These are phyloP conservation scores for Chlorella variabilis DNA, from an alignment of 163 green algal species.

Conservation along the genomic window DNA sequence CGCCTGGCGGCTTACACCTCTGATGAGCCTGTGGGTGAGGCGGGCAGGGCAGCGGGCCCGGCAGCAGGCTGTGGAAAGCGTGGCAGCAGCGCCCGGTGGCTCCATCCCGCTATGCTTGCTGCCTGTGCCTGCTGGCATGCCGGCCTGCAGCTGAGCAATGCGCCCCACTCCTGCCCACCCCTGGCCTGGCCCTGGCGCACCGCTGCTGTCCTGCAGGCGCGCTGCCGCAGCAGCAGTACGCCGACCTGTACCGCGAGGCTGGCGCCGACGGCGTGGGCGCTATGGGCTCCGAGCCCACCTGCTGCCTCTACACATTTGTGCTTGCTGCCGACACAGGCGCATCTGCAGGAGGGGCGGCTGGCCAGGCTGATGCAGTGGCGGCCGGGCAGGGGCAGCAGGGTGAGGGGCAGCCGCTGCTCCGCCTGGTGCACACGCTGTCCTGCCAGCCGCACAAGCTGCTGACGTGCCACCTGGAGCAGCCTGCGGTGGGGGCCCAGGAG, in stretches of 20 bases:
- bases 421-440: slow-evolving; percentile 18
- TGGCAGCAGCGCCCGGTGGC: too few relatives aligned
- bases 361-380: background rate
- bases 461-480: slow-evolving; percentile 36
- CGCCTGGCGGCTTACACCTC: slow-evolving; percentile 48
- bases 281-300: slow-evolving; percentile 42
- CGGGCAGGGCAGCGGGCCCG: background rate
- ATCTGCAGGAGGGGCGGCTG: background rate
- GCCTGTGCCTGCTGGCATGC: background rate
- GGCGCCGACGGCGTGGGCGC: slow-evolving; percentile 45
- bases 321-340: background rate
- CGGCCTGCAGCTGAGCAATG: too few relatives aligned
- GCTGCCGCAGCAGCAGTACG: slow-evolving; percentile 38
- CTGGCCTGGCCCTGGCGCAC: too few relatives aligned
- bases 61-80: too few relatives aligned
- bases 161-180: too few relatives aligned
- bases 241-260: slow-evolving; percentile 44
- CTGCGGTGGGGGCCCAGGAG: slow-evolving; percentile 11
- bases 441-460: slow-evolving; percentile 38
- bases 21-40: slow-evolving; percentile 38
- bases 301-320: slow-evolving; percentile 12
- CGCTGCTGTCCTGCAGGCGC: slow-evolving; percentile 16
- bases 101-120: too few relatives aligned
- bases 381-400: too few relatives aligned
- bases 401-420: background rate